A percentile compares a stretch with the other conserved stretches of the same genome.
phyloP scores from a whole-genome alignment of 2,329 filamentous ascomycete genomes.

The Talaromyces sp. region DNA sequence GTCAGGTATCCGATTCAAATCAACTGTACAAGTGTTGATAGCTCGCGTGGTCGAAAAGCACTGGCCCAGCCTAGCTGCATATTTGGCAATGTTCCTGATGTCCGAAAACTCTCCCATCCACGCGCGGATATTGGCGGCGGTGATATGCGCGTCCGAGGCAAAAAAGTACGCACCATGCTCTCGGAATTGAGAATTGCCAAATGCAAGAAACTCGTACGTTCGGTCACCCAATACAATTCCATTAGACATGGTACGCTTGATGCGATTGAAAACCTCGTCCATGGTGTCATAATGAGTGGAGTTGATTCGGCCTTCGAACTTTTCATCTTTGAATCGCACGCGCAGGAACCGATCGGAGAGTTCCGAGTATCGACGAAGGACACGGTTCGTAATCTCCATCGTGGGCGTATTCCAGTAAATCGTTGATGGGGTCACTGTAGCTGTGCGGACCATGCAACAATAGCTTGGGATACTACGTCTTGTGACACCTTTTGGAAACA shows the following conservation, averaged over 20 bases:
- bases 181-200: constrained; percentile 90
- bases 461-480: constrained; percentile 61
- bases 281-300: constrained; percentile 55
- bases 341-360: constrained; percentile 78
- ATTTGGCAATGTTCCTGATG: constrained; percentile 82
- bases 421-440: constrained; percentile 76
- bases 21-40: constrained; percentile 60
- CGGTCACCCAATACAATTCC: constrained; percentile 80
- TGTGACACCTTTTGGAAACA: constrained; percentile 44
- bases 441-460: constrained; percentile 72
- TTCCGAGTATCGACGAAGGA: constrained; percentile 68
- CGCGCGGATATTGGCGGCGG: constrained; percentile 70
- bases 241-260: constrained; percentile 67
- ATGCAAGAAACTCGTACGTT: constrained; percentile 84
- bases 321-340: constrained; percentile 85
- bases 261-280: constrained; percentile 68
- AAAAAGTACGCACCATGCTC: constrained; percentile 95
- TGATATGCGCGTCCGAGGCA: constrained; percentile 62
- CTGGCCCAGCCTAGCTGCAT: constrained; percentile 83
- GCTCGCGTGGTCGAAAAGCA: constrained; percentile 91
- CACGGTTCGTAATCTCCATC: constrained; percentile 82
- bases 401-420: constrained; percentile 73
- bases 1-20: constrained; percentile 61
- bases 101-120: constrained; percentile 85
- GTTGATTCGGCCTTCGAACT: constrained; percentile 58